Conservation (phyloP, 208 protist genomes). For the Ichthyophonus hoferi region DNA sequence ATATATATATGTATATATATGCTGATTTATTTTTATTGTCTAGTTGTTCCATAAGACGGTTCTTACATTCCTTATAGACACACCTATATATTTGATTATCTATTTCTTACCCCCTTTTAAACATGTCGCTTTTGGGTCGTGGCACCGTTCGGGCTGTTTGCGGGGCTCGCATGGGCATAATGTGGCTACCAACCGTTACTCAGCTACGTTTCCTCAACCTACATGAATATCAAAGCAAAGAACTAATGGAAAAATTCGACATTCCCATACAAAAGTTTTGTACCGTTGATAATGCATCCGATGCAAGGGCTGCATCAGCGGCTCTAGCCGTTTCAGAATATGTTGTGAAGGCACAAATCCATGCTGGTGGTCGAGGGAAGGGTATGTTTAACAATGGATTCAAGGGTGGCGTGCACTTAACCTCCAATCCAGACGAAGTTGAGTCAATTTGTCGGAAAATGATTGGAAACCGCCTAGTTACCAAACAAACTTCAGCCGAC, state of each 20-base stretch:
- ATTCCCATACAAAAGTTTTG: neutral
- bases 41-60: too few relatives aligned
- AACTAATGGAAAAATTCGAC: constrained; percentile 23
- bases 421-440: constrained; percentile 70
- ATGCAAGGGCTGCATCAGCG: neutral
- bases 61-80: too few relatives aligned
- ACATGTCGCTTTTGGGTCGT: neutral
- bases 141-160: neutral
- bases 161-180: neutral
- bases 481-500: constrained; percentile 94
- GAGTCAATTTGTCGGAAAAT: constrained; percentile 82
- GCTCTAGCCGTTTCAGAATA: constrained; percentile 8
- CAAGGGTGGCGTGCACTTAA: constrained; percentile 77
- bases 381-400: constrained; percentile 94
- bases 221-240: constrained; percentile 40
- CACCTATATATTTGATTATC: too few relatives aligned
- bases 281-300: constrained; percentile 17
- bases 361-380: constrained; percentile 95
- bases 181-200: neutral
- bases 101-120: too few relatives aligned
- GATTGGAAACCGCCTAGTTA: constrained; percentile 90
- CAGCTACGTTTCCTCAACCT: constrained; percentile 34
- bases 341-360: constrained; percentile 97
- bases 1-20: too few relatives aligned
- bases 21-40: too few relatives aligned